Conservation (phyloP, 1,284 basidiomycete species). For the Cutaneotrichosporon cutaneum region DNA sequence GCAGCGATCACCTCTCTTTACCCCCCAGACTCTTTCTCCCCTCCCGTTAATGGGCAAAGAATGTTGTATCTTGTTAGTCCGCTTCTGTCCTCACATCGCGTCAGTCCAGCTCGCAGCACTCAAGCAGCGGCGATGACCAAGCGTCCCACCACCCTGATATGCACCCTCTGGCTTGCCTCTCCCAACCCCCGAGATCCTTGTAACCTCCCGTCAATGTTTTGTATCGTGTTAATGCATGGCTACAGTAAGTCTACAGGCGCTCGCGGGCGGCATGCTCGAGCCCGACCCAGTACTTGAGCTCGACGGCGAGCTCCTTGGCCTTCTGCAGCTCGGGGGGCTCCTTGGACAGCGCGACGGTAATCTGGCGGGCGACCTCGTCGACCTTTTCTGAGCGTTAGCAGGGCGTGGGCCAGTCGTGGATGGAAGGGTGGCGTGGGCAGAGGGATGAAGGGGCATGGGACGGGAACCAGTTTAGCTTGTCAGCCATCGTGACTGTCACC, state of each 20-base stretch:
- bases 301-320: conserved; percentile 64
- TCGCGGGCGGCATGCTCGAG: conserved; percentile 67
- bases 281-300: conserved; percentile 74
- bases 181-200: too few species aligned
- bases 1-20: too few species aligned
- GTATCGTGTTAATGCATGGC: not conserved
- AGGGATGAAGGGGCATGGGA: not conserved
- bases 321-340: conserved; percentile 59
- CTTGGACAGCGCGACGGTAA: conserved; percentile 55
- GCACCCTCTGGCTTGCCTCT: too few species aligned
- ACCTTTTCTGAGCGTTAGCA: conserved; percentile 59
- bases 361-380: conserved; percentile 52
- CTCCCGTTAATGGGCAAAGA: too few species aligned
- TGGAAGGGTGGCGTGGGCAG: not conserved
- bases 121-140: too few species aligned
- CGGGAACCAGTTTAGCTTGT: not conserved
- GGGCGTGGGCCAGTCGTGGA: too few species aligned
- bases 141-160: too few species aligned
- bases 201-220: too few species aligned
- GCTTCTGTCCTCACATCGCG: too few species aligned
- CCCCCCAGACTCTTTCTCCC: too few species aligned
- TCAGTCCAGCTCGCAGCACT: too few species aligned
- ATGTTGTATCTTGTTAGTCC: too few species aligned
- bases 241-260: conserved; percentile 10
- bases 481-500: not conserved